Conservation (phyloP, 2,329 filamentous ascomycete genomes). For the Thielaviopsis musarum region DNA sequence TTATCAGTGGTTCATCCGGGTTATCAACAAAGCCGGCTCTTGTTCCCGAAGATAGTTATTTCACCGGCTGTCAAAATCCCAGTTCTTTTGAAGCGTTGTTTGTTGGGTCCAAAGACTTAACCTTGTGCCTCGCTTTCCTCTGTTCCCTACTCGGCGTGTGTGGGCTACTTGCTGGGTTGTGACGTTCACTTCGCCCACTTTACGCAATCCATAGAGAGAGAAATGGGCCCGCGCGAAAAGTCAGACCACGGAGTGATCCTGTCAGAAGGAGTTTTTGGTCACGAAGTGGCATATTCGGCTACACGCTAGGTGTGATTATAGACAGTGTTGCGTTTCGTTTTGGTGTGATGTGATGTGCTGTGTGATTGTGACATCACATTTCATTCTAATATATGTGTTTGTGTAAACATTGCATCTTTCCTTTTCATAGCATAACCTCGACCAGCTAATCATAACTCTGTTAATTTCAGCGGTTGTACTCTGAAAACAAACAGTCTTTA, state of each 20-base stretch:
- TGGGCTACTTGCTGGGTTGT: too few relatives aligned
- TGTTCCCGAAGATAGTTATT: too few relatives aligned
- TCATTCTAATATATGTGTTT: not conserved
- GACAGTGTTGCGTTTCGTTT: not conserved
- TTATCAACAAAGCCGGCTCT: too few relatives aligned
- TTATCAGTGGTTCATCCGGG: too few relatives aligned
- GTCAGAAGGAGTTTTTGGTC: not conserved
- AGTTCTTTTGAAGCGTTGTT: too few relatives aligned
- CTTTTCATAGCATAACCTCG: not conserved
- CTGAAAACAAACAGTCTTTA: too few relatives aligned
- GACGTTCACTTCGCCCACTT: not conserved
- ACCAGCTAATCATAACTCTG: too few relatives aligned
- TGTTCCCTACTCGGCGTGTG: too few relatives aligned
- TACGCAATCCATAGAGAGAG: not conserved
- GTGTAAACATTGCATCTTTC: not conserved
- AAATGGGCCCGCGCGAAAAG: not conserved
- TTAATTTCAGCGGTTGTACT: too few relatives aligned
- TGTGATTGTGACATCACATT: not conserved
- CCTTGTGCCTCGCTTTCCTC: too few relatives aligned
- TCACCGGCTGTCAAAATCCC: too few relatives aligned
- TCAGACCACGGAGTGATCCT: not conserved
- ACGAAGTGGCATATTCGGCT: not conserved
- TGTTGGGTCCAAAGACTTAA: too few relatives aligned
- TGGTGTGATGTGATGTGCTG: not conserved
- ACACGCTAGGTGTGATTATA: not conserved